These are phyloP conservation scores for Stenogyne calaminthoides DNA, from an alignment of 305 asterid species.

Conservation along the genomic window DNA sequence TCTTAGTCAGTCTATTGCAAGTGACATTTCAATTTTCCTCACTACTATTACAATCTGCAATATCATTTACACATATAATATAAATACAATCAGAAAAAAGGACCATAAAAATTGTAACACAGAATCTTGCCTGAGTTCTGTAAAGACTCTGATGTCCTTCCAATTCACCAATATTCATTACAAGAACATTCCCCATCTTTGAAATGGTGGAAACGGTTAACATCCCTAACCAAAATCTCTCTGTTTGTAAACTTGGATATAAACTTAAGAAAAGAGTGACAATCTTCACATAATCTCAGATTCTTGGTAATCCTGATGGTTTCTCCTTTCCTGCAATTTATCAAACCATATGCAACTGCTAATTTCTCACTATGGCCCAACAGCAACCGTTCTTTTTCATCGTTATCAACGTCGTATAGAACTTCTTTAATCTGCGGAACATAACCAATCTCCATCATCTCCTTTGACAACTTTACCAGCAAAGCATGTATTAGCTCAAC, in stretches of 20 bases:
- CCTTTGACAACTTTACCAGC: slow-evolving; percentile 54
- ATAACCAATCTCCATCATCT: slow-evolving; percentile 80
- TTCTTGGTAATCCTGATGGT: slow-evolving; percentile 84
- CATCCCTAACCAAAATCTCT: slow-evolving; percentile 78
- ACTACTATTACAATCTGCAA: too few species aligned
- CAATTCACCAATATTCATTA: slow-evolving; percentile 74
- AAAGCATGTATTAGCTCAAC: slow-evolving; percentile 77
- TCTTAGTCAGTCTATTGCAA: too few species aligned
- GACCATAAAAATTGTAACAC: too few species aligned
- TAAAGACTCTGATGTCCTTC: neutral
- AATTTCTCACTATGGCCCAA: slow-evolving; percentile 91
- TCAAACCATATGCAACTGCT: slow-evolving; percentile 87
- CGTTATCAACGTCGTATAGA: slow-evolving; percentile 68
- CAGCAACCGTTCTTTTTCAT: slow-evolving; percentile 70
- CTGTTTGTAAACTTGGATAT: slow-evolving; percentile 61
- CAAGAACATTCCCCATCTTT: slow-evolving; percentile 83
- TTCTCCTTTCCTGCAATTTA: slow-evolving; percentile 72
- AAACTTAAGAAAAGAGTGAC: slow-evolving; percentile 78
- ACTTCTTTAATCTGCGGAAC: slow-evolving; percentile 75
- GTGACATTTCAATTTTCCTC: too few species aligned
- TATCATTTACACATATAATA: too few species aligned
- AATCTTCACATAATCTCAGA: slow-evolving; percentile 85
- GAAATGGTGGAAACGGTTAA: slow-evolving; percentile 80
- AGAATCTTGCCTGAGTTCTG: too few species aligned
- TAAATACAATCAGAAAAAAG: too few species aligned